Conservation (phyloP, 2,329 filamentous ascomycete genomes). For the Sordariomycetes sp. region DNA sequence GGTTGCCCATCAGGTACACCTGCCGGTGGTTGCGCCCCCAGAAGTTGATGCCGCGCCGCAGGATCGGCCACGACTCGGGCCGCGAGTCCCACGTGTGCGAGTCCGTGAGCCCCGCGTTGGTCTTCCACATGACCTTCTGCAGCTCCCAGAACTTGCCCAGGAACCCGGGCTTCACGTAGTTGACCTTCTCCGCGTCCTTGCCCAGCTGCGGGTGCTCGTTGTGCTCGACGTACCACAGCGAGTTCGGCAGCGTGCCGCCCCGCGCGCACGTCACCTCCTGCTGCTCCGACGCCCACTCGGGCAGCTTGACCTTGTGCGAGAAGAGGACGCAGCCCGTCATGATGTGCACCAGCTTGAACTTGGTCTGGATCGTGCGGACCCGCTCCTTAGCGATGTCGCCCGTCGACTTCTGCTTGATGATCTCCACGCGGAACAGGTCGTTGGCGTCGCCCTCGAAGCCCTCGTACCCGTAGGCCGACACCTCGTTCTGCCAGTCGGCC, state of each 20-base stretch:
- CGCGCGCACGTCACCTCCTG: conserved; percentile 98
- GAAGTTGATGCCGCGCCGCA: conserved; percentile 96
- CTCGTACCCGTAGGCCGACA: conserved; percentile 94
- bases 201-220: conserved; percentile 76
- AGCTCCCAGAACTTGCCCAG: conserved; percentile 97
- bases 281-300: conserved; percentile 95
- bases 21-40: conserved; percentile 93
- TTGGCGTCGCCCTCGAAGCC: conserved; percentile 96
- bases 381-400: conserved; percentile 70
- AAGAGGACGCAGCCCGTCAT: conserved; percentile 97
- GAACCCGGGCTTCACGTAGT: conserved; percentile 91
- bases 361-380: conserved; percentile 87
- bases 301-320: conserved; percentile 98
- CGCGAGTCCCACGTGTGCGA: conserved; percentile 98
- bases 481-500: conserved; percentile 89
- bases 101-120: conserved; percentile 90
- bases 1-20: conserved; percentile 93
- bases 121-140: conserved; percentile 97
- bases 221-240: conserved; percentile 89
- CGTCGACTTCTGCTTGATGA: conserved; percentile 80
- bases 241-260: conserved; percentile 87
- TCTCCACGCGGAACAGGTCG: conserved; percentile 89
- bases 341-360: conserved; percentile 88
- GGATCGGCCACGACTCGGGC: conserved; percentile 83
- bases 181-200: conserved; percentile 77